phyloP scores from a whole-genome alignment of 2,329 filamentous ascomycete genomes.

The Sclerotinia subarctica region DNA sequence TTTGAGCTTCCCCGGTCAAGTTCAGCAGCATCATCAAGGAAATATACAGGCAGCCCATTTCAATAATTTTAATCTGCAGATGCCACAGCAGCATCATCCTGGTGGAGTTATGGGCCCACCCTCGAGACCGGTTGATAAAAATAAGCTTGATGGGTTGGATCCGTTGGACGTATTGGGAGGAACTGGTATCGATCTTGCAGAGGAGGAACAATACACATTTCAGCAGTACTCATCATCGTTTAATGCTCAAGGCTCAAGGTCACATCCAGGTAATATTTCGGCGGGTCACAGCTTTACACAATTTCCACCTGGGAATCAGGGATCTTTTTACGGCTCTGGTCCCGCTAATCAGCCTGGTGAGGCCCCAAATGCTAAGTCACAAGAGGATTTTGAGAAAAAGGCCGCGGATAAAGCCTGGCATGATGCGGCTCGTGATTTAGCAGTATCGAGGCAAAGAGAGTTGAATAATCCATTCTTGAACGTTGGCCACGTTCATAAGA shows the following conservation, averaged over 20 bases:
- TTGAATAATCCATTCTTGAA: constrained; percentile 53
- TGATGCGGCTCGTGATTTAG: constrained; percentile 53
- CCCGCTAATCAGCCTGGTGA: constrained; percentile 60
- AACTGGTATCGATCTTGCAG: constrained; percentile 81
- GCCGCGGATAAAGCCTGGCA: constrained; percentile 64
- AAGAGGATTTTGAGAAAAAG: constrained; percentile 64
- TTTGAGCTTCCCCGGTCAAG: constrained; percentile 28
- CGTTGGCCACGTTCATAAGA: constrained; percentile 37
- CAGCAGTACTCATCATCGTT: constrained; percentile 58
- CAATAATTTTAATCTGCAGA: constrained; percentile 35
- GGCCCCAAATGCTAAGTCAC: constrained; percentile 46
- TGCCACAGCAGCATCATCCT: constrained; percentile 40
- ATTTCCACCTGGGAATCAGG: constrained; percentile 53
- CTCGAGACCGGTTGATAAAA: constrained; percentile 56
- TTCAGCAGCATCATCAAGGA: constrained; percentile 22
- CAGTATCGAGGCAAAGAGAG: constrained; percentile 57
- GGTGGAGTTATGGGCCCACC: constrained; percentile 54
- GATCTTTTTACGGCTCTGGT: constrained; percentile 62
- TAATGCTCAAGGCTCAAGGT: constrained; percentile 43
- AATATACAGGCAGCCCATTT: constrained; percentile 12
- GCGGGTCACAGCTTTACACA: constrained; percentile 49
- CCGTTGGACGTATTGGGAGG: constrained; percentile 79
- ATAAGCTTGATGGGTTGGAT: constrained; percentile 63
- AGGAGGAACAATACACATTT: constrained; percentile 80
- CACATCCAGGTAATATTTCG: constrained; percentile 43